Base-by-base conservation (phyloP, 2,329 filamentous ascomycete genomes). In the Emmonsiellopsis sp. region DNA sequence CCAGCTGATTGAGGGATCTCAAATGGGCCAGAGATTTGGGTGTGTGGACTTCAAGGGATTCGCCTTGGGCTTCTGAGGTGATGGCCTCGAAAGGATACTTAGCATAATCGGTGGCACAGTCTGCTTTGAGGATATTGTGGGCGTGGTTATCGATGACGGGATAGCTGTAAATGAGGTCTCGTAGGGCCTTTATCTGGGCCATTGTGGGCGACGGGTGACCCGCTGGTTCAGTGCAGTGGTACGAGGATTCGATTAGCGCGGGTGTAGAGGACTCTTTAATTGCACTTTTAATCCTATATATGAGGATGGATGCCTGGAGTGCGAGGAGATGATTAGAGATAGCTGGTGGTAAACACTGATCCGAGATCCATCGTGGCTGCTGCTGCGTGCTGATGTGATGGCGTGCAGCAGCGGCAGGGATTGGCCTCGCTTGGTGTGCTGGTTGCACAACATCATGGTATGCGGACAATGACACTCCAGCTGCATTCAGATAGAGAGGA, bases 31-130 rank as follows among this genome's bases (percentile, higher is more conserved):
- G 73, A 2, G 83, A 81, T 11, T 78, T 80, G 45, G 70, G 73
- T 0, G 81, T 79, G 53, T 85, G 80, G 42, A 79, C 67, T 32
- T 54, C 53, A 36, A 92, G 72, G 10, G 87, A 86, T 53, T 80
- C 73, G 6, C 84, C 87, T 54, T 80, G 73, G 1, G 88, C 88
- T 71, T 93, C 88, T 6, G 85, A 86, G 1, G 83, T 82, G 57
- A 90, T 84, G 44, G 82, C 78, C 47, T 83, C 75, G 17, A 84
- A 74, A 6, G 79, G 75, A 53, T 73, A 71, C 49, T 56, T 61
- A 34, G 58, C 56, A 54, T 69, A 66, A 55, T 71, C 58, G 37
- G 55, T 55, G 31, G 66, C 71, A 6, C 62, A 59, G 11, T 68
- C 60, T 21, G 60, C 57, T 5, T 59, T 63, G 32, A 76, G 61